Evolutionary conservation across 805 yeast species (phyloP), one percentile per base, ranked within the genome.

Genomic region (Candida odintsovae): DNA sequence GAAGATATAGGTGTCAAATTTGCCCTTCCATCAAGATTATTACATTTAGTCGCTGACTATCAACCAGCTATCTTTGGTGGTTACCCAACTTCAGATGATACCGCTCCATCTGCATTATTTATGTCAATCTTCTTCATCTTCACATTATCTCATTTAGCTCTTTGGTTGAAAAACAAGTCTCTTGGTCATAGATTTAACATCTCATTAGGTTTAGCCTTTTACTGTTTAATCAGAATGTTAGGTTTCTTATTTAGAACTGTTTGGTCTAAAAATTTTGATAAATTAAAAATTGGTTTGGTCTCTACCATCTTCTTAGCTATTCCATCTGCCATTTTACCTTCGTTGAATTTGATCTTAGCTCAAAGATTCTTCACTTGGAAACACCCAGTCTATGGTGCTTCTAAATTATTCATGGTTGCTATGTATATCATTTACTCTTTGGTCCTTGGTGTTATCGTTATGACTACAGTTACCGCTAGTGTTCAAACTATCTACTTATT

Each of bases 321-420:
- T 19, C 80, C 88, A n/a, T 75, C 81, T 16, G 76, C 80, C 21
- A 62, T 79, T 39, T 59, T 84, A 43, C 77, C 79, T 40, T 72
- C 84, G 6, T 68, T 80, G 57, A 82, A 81, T 57, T 70, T 83
- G 63, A 74, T 83, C 23, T 65, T 85, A 47, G 87, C 87, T 10
- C 90, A 83, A 63, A 75, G 90, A 62, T 66, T 83, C 25, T 82
- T 83, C 67, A 82, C 87, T 12, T 84, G 90, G 89, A 71, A 82
- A 64, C 90, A 85, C 62, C 90, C 92, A 12, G 78, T 76, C 38
- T 76, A 78, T 16, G 90, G 90, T 35, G 68, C 77, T 22, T 65
- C 74, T 41, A 68, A 63, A 51, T 45, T 70, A 21, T 78, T 84
- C 54, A 75, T 77, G 73, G 42, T 48, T 37, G 41, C 67, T 22